Evolutionary conservation across 768 basidiomycete genomes (phyloP), one percentile per base, ranked within the genome.

Genomic region (Pulveroboletus ravenelii): DNA sequence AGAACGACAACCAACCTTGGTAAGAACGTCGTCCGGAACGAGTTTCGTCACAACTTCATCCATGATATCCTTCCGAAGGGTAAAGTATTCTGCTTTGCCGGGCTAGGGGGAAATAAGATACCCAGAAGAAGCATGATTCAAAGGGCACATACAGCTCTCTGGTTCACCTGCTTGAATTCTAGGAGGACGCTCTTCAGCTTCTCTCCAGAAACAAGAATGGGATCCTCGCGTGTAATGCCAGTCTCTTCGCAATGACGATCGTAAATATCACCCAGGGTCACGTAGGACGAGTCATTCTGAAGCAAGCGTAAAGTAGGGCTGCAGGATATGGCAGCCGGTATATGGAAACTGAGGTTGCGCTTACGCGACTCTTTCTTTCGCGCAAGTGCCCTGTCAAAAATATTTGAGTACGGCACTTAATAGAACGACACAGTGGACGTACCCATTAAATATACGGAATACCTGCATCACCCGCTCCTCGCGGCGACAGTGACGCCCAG

Each of bases 381-480:
- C 44, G 74, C 73, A 45, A 99, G 73, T 23, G 89, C 87, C 20
- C 95, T 96, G 50, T 32, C 48, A n/a, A 41, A 31, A 41, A 17
- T 14, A 48, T 49, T 27, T 40, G 47, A 58, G 42, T 10, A 45
- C 32, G 17, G 13, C 48, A 5, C 45, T 34, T 32, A n/a, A 30
- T 13, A 45, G 3, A 45, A 50, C 25, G 15, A 50, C 13, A 10
- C 15, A 15, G 14, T 31, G 17, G 12, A 63, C 81, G 37, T 54
- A 94, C 93, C 84, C 82, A 62, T 96, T 97, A 70, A 98, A 89
- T 48, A 87, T 89, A n/a, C 96, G 82, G 72, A 95, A 88, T 17
- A 96, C 71, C 61, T 97, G 93, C 68, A 88, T 87, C 39, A 95
- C 82, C 44, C 90, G 77, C 61, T 99, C 95, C 71, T 99, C 95